Evolutionary conservation across 257 asterid species (phyloP).

Genomic region (Ehretia macrophylla): DNA sequence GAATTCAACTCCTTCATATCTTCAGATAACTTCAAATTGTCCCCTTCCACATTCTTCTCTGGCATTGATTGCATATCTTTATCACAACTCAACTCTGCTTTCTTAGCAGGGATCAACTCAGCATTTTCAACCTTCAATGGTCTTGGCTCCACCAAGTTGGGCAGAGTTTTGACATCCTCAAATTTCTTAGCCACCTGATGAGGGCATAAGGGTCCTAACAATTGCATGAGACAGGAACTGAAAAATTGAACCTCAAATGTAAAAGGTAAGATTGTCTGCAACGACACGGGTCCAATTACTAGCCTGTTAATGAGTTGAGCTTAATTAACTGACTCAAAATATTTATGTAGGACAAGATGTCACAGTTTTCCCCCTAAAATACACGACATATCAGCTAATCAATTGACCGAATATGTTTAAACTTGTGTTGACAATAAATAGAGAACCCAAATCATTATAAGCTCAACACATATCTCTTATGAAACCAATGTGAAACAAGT

Average conservation of each 20-base stretch:
- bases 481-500: too few relatives aligned
- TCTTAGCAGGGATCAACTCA: constrained; percentile 29
- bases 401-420: too few relatives aligned
- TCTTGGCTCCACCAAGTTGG: constrained; percentile 21
- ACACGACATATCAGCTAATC: too few relatives aligned
- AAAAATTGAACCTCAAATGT: background rate
- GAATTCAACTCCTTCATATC: constrained; percentile 48
- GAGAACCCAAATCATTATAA: too few relatives aligned
- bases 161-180: constrained; percentile 34
- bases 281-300: too few relatives aligned
- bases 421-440: too few relatives aligned
- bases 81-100: constrained; percentile 5
- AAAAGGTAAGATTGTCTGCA: constrained; percentile 1
- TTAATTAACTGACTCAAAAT: too few relatives aligned
- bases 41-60: constrained; percentile 36
- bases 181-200: constrained; percentile 34
- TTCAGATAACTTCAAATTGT: constrained; percentile 30
- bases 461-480: too few relatives aligned
- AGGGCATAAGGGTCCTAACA: constrained; percentile 2
- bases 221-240: constrained; percentile 1
- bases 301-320: too few relatives aligned
- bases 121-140: constrained; percentile 30
- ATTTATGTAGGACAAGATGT: too few relatives aligned
- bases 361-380: too few relatives aligned
- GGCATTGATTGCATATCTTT: constrained; percentile 23